These are phyloP conservation scores for Ceratocystis eucalypticola DNA, from an alignment of 2,329 filamentous ascomycete species.

Conservation along the genomic window DNA sequence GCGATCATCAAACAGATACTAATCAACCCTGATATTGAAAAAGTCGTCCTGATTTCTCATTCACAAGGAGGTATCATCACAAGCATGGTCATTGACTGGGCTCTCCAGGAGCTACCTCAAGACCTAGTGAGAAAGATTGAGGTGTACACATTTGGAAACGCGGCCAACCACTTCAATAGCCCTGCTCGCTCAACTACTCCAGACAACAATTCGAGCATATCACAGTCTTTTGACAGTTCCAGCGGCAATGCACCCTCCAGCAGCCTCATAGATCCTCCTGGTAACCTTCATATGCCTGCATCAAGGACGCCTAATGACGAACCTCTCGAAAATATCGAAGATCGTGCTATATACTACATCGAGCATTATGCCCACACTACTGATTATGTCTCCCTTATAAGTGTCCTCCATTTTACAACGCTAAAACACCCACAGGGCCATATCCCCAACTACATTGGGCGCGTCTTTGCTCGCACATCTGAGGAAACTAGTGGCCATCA, in stretches of 20 bases:
- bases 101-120: slow-evolving; percentile 56
- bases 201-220: background rate
- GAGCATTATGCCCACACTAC: slow-evolving; percentile 67
- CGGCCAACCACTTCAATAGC: slow-evolving; percentile 72
- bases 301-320: background rate
- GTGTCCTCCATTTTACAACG: slow-evolving; percentile 53
- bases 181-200: slow-evolving; percentile 29
- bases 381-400: slow-evolving; percentile 64
- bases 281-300: background rate
- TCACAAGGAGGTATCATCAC: slow-evolving; percentile 67
- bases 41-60: slow-evolving; percentile 62
- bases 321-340: slow-evolving; percentile 20
- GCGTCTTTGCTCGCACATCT: slow-evolving; percentile 42
- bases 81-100: slow-evolving; percentile 60
- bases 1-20: slow-evolving; percentile 49
- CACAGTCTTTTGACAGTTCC: background rate
- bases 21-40: slow-evolving; percentile 47
- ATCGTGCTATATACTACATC: slow-evolving; percentile 51
- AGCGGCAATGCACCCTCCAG: background rate
- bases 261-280: background rate
- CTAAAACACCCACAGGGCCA: slow-evolving; percentile 30
- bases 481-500: slow-evolving; percentile 42
- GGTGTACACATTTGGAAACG: slow-evolving; percentile 65
- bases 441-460: slow-evolving; percentile 47
- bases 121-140: slow-evolving; percentile 55